Base-by-base conservation (phyloP, 768 basidiomycete genomes). In the Candolleomyces aberdarensis region DNA sequence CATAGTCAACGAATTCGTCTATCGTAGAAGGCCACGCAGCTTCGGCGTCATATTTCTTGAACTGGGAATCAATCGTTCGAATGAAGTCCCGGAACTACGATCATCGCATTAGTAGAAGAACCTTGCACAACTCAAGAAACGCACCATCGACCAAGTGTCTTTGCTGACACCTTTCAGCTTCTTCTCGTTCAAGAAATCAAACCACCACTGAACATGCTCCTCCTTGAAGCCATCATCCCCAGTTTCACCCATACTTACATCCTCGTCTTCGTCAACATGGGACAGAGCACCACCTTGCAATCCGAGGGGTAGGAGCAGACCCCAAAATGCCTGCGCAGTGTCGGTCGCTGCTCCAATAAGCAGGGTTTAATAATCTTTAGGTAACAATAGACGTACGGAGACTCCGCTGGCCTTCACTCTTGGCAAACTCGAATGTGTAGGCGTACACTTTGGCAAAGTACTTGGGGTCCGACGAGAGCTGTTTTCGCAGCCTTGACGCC, bases 1-100 rank as follows among this genome's bases (percentile, higher is more conserved):
- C 88, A 67, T 80, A 88, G 58, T 81, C 85, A 15, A 92, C 91
- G 66, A 92, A 94, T 56, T 91, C 90, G 66, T 95, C 92, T 63
- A 94, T 89, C 22, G 87, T 82, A 41, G 91, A 92, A 5, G 92
- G 92, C 92, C 92, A 94, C 1, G 93, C 89, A 51, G 83, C 92
- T 78, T 93, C 89, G 65, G 80, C 75, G 69, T 94, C 91, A 68
- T 93, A 88, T 62, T 84, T 85, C 68, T 76, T 71, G 71, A 95
- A 93, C 57, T 79, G 80, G 32, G 83, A 77, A 73, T 95, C 89
- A 69, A 88, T 88, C 41, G 85, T 80, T 58, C 87, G 85, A 53
- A 92, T 76, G 65, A 94, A 94, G 65, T 90, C 90, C 52, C 87
- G 76, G 66, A 95, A 91, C 92, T 94, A 69, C 40, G 43, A 50